A percentile compares a stretch with the other conserved stretches of the same genome.
Conservation (phyloP, 2,329 filamentous ascomycete species). For the Penicillium decumbens region DNA sequence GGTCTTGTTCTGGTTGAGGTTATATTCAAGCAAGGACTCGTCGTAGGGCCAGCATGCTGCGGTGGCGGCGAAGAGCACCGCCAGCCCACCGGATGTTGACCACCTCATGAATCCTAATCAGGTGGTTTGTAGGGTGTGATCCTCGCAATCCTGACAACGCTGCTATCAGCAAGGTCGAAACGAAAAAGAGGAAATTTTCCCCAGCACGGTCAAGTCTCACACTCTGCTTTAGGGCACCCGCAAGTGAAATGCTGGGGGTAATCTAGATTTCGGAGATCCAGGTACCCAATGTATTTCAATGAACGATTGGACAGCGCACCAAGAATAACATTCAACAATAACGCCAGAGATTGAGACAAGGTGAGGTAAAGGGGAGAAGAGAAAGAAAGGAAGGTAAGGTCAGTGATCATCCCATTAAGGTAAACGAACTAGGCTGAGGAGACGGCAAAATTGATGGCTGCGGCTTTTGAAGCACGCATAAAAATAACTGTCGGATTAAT, state of each 20-base stretch:
- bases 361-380: constrained; percentile 2
- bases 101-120: constrained; percentile 29
- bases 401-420: not conserved
- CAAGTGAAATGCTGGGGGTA: not conserved
- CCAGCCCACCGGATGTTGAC: constrained; percentile 25
- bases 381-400: constrained; percentile 1
- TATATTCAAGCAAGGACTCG: constrained; percentile 50
- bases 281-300: constrained; percentile 3
- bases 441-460: not conserved
- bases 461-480: constrained; percentile 1
- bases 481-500: constrained; percentile 2
- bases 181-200: not conserved
- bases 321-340: not conserved
- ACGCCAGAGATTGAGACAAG: constrained; percentile 1
- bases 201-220: not conserved
- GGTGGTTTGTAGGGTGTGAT: not conserved
- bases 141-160: not conserved
- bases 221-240: not conserved
- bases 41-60: constrained; percentile 45
- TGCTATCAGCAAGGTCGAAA: not conserved
- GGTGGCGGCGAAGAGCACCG: constrained; percentile 30
- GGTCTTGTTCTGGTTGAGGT: constrained; percentile 57
- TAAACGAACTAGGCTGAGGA: not conserved
- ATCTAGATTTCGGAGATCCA: not conserved
- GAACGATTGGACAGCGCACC: constrained; percentile 12